Base-by-base conservation (phyloP, 2,329 filamentous ascomycete species). In the Beauveria scarabaeidicola region DNA sequence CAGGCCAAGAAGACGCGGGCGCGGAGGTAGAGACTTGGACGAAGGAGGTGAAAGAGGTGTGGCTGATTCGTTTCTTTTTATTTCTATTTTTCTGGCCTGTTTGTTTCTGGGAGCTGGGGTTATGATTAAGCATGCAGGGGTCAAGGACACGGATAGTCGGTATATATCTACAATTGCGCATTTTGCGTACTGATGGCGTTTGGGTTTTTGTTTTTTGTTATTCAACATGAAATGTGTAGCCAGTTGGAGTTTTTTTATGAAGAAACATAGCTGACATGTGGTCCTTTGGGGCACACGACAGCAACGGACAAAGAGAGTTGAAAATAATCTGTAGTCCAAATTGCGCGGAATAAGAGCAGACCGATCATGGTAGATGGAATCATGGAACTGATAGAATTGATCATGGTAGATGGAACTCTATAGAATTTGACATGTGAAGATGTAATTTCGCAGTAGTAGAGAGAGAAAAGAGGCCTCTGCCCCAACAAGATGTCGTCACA, bases 1-100 rank as follows among this genome's bases (percentile, higher is more conserved):
- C 75, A 80, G 54, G 79, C 81, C 57, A 85, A 85, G 74, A 85
- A 84, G 76, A 85, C 82, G 59, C 75, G 82, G 66, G 81, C 80
- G 63, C 77, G 82, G 61, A 79, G 80, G 66, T 55, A 58, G 46
- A 50, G 15, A 13, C 32, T n/a, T 3, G n/a, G 21, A 19, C 25
- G 9, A 54, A 40, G 3, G 21, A 15, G 32, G 7, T 11, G 13
- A 11, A 21, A 17, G 17, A 11, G 46, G 46, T 43, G 55, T 43
- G 36, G 25, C 17, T 41, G 36, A 19, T 40, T 48, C 40, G 23
- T 46, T 41, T 46, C 43, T 27, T 2, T 15, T 25, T 17, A 10
- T 40, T 52, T 21, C 3, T 21, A 2, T 9, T 36, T 4, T 32
- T 38, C 2, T 25, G 19, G 9, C n/a, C 27, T 43, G 23, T 25